Percentiles rank a stretch among this genome's conserved stretches.
Conservation (phyloP, 306 rosid species). For the Cyclanthera cordifolia region DNA sequence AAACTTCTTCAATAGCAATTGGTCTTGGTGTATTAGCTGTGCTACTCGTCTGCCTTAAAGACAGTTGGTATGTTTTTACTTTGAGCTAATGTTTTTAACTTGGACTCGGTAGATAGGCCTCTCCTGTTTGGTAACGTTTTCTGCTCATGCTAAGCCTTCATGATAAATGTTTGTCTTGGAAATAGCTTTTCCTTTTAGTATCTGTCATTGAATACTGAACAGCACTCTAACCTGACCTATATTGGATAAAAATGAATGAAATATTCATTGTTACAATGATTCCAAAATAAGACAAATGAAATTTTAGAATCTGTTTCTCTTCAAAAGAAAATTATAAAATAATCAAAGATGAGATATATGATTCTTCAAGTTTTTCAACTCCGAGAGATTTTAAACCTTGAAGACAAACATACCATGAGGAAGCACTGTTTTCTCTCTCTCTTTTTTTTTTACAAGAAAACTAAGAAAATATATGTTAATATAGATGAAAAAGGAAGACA, state of each 20-base stretch:
- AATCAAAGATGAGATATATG: not conserved
- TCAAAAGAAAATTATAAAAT: not conserved
- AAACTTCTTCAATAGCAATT: not conserved
- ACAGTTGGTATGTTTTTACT: not conserved
- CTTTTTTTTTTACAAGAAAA: not conserved
- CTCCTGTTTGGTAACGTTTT: not conserved
- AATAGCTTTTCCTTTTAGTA: slow-evolving; percentile 3
- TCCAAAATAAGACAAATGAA: not conserved
- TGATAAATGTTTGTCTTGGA: not conserved
- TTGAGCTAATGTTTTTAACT: not conserved
- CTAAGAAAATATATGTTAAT: not conserved
- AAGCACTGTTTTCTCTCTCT: not conserved
- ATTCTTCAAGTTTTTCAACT: not conserved
- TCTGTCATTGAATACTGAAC: not conserved
- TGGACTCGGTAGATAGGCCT: not conserved
- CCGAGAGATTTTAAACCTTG: not conserved
- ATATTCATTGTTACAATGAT: not conserved
- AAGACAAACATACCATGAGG: not conserved
- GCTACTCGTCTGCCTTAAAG: not conserved
- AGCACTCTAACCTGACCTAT: not conserved
- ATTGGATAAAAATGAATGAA: not conserved
- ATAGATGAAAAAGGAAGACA: not conserved
- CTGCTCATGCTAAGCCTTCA: not conserved
- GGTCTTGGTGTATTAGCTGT: not conserved
- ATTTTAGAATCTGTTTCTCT: not conserved